Conservation (phyloP, 495 filamentous ascomycete species). For the Penicillium lividum region DNA sequence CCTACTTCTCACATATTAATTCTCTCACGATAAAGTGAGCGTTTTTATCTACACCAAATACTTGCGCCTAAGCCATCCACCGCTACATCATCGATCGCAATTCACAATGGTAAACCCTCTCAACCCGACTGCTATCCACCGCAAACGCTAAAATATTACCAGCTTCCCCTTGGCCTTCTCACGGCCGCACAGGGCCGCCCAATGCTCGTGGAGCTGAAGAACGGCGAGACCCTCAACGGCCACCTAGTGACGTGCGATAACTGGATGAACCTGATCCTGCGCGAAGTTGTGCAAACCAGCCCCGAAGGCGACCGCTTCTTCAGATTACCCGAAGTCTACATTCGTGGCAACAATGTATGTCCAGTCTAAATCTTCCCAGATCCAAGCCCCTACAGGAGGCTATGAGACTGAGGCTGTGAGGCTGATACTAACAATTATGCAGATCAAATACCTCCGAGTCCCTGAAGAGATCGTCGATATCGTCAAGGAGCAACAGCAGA, state of each 20-base stretch:
- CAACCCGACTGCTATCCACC: neutral
- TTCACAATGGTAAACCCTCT: conserved; percentile 25
- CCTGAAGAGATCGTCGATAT: conserved; percentile 93
- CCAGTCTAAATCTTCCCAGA: neutral
- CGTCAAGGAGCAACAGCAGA: conserved; percentile 82
- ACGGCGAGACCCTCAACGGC: conserved; percentile 95
- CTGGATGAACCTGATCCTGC: conserved; percentile 98
- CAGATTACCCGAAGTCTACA: conserved; percentile 87
- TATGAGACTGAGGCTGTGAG: neutral
- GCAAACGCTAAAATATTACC: conserved; percentile 8
- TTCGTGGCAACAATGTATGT: conserved; percentile 92
- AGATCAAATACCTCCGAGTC: conserved; percentile 99
- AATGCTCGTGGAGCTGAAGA: conserved; percentile 99
- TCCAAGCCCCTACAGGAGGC: neutral
- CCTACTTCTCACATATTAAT: neutral
- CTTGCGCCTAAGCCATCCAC: conserved; percentile 4
- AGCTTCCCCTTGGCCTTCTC: conserved; percentile 91
- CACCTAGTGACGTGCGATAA: conserved; percentile 95
- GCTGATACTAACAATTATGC: conserved; percentile 8
- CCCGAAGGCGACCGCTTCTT: conserved; percentile 93
- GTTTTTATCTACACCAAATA: conserved; percentile 8
- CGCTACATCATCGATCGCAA: conserved; percentile 23
- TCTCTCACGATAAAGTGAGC: neutral
- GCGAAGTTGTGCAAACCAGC: conserved; percentile 97
- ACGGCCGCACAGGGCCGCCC: conserved; percentile 96